Base-by-base conservation (phyloP, 768 basidiomycete species). In the Cantharellus cinnabarinus region DNA sequence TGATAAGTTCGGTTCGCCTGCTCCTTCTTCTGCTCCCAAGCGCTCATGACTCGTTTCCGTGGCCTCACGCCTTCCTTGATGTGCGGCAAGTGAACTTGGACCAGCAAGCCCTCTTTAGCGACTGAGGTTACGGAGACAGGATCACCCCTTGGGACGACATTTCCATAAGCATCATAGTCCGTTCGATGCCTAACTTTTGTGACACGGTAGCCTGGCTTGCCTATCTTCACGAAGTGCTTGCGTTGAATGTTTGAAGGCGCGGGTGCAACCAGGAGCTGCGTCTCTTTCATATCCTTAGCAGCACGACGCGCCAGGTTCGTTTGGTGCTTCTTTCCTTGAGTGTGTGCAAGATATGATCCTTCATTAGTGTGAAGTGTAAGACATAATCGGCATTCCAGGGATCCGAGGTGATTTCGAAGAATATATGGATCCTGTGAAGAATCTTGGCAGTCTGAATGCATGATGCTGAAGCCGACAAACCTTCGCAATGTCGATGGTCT, bases 311-410 rank as follows among this genome's bases (percentile, higher is more conserved):
- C 95, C 57, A 99, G 81, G 68, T 98, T 98, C 2, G 93, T 98
- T 69, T 98, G 95, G 69, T 98, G 95, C 68, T 98, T 99, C 75
- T 98, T 99, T 29, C 95, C 95, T 73, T 98, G 95, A 0, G 95
- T 99, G 66, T 99, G 95, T 0, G 95, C 95, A 54, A 99, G 84
- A 69, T 98, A 97, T 10, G 93, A 95, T 20, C 95, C 95, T 72
- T 99, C 95, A 66, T 98, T 98, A n/a, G 94, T 97, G 72, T 99
- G 95, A 5, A 99, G 78, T 0, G 95, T 99, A 53, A 99, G 73
- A 70, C 95, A 98, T 38, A 99, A 79, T 66, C 93, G 88, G 74
- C 95, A 99, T 79, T 98, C 94, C 48, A 98, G 80, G 4, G 93
- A 97, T 48, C 95, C 95, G 60, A 99, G 79, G 71, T 99, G 95